Evolutionary conservation across 768 basidiomycete species (phyloP), one percentile per base, ranked within the genome.

Genomic region (Serendipita sp.): DNA sequence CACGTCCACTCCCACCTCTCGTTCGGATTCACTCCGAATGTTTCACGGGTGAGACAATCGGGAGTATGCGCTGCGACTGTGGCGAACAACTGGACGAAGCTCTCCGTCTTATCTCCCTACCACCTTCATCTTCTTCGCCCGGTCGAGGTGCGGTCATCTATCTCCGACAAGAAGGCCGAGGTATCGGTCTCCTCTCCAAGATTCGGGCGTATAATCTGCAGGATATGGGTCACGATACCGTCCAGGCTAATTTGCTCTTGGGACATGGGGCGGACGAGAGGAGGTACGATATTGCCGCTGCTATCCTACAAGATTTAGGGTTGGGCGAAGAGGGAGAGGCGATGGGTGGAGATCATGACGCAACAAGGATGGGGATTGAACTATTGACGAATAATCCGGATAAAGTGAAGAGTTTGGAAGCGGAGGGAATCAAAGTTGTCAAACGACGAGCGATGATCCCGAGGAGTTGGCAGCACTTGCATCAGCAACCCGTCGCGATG

Each of bases 51-150:
- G 96, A 98, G 74, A 98, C 94, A 5, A 83, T 98, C 65, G 96
- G 96, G 31, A 85, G 92, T 78, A 93, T 96, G 88, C 87, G 96
- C 36, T 99, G 96, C 72, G 96, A 99, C 73, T 99, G 96, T 71
- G 96, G 96, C 13, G 94, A 98, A 74, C 96, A 99, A 73, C 80
- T 99, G 3, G 94, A 98, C 74, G 95, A 97, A 72, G 92, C 96
- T n/a, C 84, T 98, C 66, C 82, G 91, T 10, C 85, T 85, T 69
- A 91, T 97, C 69, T 85, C 87, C 13, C 80, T 83, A 72, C 83
- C 89, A 50, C 79, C 87, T 69, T 71, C 76, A 15, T 48, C 62
- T 2, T 74, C 73, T 2, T 82, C 91, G 33, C 88, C 88, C 0
- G 91, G 91, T 3, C 84, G 94, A 4, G 96, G 96, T 16, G 93